phyloP scores from a whole-genome alignment of 345 rosid genomes.

The Aethionema arabicum region DNA sequence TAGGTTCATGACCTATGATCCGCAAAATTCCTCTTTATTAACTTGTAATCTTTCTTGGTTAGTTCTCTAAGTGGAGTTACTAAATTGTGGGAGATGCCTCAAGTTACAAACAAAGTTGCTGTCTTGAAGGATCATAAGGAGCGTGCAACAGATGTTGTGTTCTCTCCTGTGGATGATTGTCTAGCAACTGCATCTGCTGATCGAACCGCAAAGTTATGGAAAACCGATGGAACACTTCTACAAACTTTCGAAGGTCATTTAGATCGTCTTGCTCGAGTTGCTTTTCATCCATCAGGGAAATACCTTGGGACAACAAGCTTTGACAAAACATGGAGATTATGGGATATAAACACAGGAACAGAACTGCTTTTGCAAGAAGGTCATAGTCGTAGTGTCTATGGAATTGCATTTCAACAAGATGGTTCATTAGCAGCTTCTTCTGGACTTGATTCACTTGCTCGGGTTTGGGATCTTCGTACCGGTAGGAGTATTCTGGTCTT shows the following conservation, averaged over 20 bases:
- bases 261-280: slow-evolving; percentile 89
- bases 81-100: slow-evolving; percentile 85
- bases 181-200: slow-evolving; percentile 98
- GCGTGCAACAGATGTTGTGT: slow-evolving; percentile 88
- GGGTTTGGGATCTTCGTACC: slow-evolving; percentile 98
- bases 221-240: slow-evolving; percentile 71
- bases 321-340: slow-evolving; percentile 97
- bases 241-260: slow-evolving; percentile 82
- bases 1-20: slow-evolving; percentile 23
- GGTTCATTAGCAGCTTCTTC: slow-evolving; percentile 92
- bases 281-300: slow-evolving; percentile 93
- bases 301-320: slow-evolving; percentile 91
- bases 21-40: slow-evolving; percentile 23
- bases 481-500: slow-evolving; percentile 85
- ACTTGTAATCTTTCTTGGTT: slow-evolving; percentile 22
- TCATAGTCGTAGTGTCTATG: slow-evolving; percentile 88
- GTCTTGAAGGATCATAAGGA: slow-evolving; percentile 83
- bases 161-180: slow-evolving; percentile 67
- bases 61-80: slow-evolving; percentile 90
- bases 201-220: slow-evolving; percentile 92
- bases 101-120: slow-evolving; percentile 53
- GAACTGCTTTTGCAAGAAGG: slow-evolving; percentile 98
- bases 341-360: slow-evolving; percentile 78
- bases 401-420: slow-evolving; percentile 88
- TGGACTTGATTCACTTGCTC: slow-evolving; percentile 84